Evolutionary conservation across 768 basidiomycete species (phyloP), one percentile per base, ranked within the genome.

Genomic region (Psilocybe tampanensis): DNA sequence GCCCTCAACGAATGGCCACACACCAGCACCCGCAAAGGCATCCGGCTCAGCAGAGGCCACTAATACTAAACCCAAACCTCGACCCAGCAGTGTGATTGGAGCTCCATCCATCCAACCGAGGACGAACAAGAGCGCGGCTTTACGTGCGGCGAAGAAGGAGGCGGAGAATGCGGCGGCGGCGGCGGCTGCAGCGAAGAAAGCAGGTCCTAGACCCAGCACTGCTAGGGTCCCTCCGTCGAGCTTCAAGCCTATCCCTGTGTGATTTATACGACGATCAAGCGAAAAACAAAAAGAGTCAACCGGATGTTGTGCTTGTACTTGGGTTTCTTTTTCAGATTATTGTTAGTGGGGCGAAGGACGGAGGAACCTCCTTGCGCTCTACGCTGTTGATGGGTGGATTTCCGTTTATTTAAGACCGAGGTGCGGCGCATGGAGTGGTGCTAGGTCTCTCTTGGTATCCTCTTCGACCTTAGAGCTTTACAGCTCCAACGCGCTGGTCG

Each of bases 141-240:
- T 94, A 52, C 79, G 91, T 21, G 83, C 78, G 11, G 87, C 86
- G 59, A 92, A 92, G 75, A 77, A 83, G 73, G 87, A 82, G 56
- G 77, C 76, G 29, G 80, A 81, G 64, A 71, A 73, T n/a, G 70
- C 70, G 1, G 74, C 76, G 4, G 76, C 75, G n/a, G 70, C 72
- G 12, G 75, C 76, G n/a, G 76, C 74, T n/a, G 74, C 73, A 26
- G 71, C 72, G 15, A 74, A 71, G 61, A 77, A 76, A 64, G 61
- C 67, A 2, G 58, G 66, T n/a, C 66, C 58, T 2, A 45, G 70
- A 23, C 33, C 58, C 8, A 59, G 67, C 55, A n/a, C n/a, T n/a
- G n/a, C n/a, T n/a, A 76, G 66, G 57, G 64, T 61, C 11, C 54
- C 54, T 2, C 75, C 74, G 21, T 75, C 76, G 54, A 80, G 77